phyloP scores from a whole-genome alignment of 1,284 basidiomycete species.

The Boletus albobrunnescens region DNA sequence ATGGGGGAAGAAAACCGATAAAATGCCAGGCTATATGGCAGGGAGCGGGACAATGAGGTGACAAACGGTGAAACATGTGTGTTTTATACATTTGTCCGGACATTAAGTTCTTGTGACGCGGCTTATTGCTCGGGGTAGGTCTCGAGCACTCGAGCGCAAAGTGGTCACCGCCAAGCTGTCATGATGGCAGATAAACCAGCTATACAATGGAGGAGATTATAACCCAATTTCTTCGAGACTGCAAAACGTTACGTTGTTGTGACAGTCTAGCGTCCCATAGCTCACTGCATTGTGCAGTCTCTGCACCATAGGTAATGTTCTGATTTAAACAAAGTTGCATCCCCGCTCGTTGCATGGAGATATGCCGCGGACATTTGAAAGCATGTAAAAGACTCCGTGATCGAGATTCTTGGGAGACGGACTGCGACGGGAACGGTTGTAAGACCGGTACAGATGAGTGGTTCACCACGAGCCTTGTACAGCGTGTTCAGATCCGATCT shows the following conservation, averaged over 20 bases:
- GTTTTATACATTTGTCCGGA: constrained; percentile 26
- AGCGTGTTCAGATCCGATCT: constrained; percentile 21
- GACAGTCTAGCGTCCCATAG: too few relatives aligned
- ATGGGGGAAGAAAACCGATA: neutral
- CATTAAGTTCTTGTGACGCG: constrained; percentile 4
- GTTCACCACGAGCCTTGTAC: constrained; percentile 6
- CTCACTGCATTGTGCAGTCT: too few relatives aligned
- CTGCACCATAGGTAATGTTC: too few relatives aligned
- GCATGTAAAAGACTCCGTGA: constrained; percentile 4
- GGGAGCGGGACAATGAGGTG: constrained; percentile 10
- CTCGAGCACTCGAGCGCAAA: constrained; percentile 3
- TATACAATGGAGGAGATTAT: neutral
- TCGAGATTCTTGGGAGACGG: constrained; percentile 2
- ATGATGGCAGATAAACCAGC: constrained; percentile 4
- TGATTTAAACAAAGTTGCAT: too few relatives aligned
- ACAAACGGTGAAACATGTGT: constrained; percentile 21
- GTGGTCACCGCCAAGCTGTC: constrained; percentile 2
- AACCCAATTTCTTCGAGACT: neutral
- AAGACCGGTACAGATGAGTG: constrained; percentile 1
- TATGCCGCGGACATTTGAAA: constrained; percentile 10
- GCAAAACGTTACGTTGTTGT: neutral
- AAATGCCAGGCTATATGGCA: constrained; percentile 16
- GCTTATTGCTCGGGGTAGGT: neutral
- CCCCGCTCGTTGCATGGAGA: neutral
- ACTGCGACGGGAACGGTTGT: constrained; percentile 25